Conservation (phyloP, 371 early-diverging fungal species). For the Apophysomyces ossiformis region DNA sequence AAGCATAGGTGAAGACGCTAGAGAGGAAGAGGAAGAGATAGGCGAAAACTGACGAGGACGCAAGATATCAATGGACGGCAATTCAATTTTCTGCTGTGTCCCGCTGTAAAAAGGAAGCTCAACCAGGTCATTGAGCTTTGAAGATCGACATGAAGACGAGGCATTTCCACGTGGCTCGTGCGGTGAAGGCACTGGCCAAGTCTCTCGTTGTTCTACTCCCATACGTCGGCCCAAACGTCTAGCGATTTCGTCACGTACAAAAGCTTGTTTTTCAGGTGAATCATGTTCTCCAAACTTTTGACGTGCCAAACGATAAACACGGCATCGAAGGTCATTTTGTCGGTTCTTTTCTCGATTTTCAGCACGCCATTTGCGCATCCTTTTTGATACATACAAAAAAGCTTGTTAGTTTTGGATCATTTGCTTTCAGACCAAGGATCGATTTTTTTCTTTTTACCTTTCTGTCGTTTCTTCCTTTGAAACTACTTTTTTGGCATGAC, state of each 20-base stretch:
- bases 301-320: constrained; percentile 70
- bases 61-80: constrained; percentile 36
- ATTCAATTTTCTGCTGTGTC: constrained; percentile 50
- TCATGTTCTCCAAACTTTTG: constrained; percentile 66
- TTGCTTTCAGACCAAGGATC: constrained; percentile 27
- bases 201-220: constrained; percentile 10
- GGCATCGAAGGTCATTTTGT: constrained; percentile 71
- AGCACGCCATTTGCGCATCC: constrained; percentile 72
- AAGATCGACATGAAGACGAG: constrained; percentile 14
- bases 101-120: constrained; percentile 48
- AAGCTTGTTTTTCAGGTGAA: constrained; percentile 60
- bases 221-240: constrained; percentile 45
- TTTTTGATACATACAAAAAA: constrained; percentile 16
- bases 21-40: constrained; percentile 18
- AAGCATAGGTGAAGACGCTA: constrained; percentile 31
- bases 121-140: constrained; percentile 24
- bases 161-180: constrained; percentile 12
- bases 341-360: constrained; percentile 68
- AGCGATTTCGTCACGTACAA: constrained; percentile 67
- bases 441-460: constrained; percentile 37
- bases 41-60: constrained; percentile 12
- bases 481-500: constrained; percentile 57
- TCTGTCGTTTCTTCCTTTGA: constrained; percentile 58
- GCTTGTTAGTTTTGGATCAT: constrained; percentile 19
- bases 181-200: constrained; percentile 9